Evolutionary conservation across 257 asterid species (phyloP), one percentile per base, ranked within the genome.

Genomic region (Nicotiana tomentosiformis): DNA sequence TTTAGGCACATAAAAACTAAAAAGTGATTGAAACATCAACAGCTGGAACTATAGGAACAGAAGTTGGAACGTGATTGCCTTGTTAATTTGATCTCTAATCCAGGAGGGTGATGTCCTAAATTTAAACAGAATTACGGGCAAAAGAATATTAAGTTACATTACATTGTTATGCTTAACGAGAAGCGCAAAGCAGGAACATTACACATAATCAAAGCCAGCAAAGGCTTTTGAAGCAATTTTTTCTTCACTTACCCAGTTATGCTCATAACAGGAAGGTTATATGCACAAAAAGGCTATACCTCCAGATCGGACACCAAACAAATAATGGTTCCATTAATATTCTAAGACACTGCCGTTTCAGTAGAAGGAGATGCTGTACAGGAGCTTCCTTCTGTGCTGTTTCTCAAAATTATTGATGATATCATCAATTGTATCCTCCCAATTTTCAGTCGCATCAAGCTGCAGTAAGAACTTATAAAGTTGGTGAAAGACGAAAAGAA

Each of bases 391-490:
- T 79, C 91, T 86, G 83, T 93, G 87, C 77, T 91, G 90, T 85
- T 94, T 90, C 93, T 93, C 98, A 46, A 95, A 95, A 85, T 89
- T 93, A 77, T 85, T 74, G 65, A 95, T 87, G 51, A 95, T 78
- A 83, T 93, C 98, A 32, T 93, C 98, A 15, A 95, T 81, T 8
- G 85, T 66, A 30, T 95, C 98, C 90, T 95, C 98, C 98, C 98
- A 95, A 37, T 88, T 86, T 72, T 89, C 98, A 78, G 90, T 87
- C 37, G 83, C 82, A 33, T 91, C 98, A 17, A 95, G 86, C 98
- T 93, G 96, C 90, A 86, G 46, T 80, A 29, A 20, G 17, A 65
- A 30, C 39, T n/a, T 49, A 6, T 17, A 66, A 18, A 78, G 81
- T 49, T 62, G 84, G 68, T 66, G 46, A 79, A 46, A 64, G 56